Percentiles rank a stretch among this genome's conserved stretches.
phyloP scores from a whole-genome alignment of 495 filamentous ascomycete species.

The Jackrogersella multiformis region DNA sequence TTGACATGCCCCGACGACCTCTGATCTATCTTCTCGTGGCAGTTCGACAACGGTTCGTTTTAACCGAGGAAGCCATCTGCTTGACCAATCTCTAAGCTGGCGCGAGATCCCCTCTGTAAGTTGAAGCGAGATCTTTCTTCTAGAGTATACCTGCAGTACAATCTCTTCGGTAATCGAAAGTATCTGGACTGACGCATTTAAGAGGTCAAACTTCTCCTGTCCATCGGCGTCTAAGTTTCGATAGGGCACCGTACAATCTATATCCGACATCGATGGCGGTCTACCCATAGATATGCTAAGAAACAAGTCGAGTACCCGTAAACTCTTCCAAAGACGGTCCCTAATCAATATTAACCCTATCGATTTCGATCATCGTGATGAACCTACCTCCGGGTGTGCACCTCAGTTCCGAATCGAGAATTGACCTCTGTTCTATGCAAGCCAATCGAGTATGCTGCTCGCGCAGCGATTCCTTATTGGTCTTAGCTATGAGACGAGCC shows the following conservation, averaged over 20 bases:
- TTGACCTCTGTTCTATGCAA: constrained; percentile 70
- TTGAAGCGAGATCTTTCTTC: constrained; percentile 56
- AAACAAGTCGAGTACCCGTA: constrained; percentile 68
- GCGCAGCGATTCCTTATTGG: constrained; percentile 60
- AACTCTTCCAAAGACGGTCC: constrained; percentile 69
- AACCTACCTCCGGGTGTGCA: constrained; percentile 50
- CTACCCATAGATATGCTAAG: constrained; percentile 68
- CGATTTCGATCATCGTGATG: neutral
- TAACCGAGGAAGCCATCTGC: constrained; percentile 49
- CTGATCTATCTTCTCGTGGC: constrained; percentile 19
- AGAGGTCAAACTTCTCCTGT: constrained; percentile 49
- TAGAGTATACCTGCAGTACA: constrained; percentile 55
- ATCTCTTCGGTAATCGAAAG: constrained; percentile 54
- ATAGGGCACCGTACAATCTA: constrained; percentile 63
- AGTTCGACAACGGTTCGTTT: constrained; percentile 43
- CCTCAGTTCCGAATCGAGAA: constrained; percentile 61
- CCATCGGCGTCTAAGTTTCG: constrained; percentile 41
- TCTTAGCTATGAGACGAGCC: constrained; percentile 27
- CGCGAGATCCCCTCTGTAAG: constrained; percentile 57
- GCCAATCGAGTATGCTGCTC: constrained; percentile 68
- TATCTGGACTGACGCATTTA: constrained; percentile 58
- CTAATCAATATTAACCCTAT: constrained; percentile 43
- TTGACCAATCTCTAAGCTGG: constrained; percentile 57
- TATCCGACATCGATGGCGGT: constrained; percentile 67
- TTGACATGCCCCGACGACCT: constrained; percentile 53